phyloP scores from a whole-genome alignment of 441 rosid genomes.

The Erysimum cheiri region DNA sequence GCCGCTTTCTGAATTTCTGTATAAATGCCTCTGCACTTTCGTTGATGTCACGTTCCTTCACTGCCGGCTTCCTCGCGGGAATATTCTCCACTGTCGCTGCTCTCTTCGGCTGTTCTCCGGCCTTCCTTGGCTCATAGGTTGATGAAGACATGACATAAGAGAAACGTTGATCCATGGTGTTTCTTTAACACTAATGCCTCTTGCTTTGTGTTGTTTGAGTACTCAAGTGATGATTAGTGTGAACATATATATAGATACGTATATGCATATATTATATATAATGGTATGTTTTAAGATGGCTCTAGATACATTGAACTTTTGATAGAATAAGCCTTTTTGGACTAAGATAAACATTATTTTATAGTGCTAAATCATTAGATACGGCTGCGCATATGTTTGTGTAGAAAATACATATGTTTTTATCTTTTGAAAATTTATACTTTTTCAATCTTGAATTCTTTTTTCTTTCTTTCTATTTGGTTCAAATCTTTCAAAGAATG shows the following conservation, averaged over 20 bases:
- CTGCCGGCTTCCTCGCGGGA: constrained; percentile 25
- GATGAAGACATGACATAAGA: constrained; percentile 31
- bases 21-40: constrained; percentile 84
- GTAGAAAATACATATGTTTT: no score
- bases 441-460: not conserved
- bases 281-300: constrained; percentile 4
- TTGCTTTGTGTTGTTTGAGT: constrained; percentile 5
- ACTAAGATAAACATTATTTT: constrained; percentile 28
- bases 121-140: constrained; percentile 32
- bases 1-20: constrained; percentile 71
- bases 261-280: not conserved
- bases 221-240: constrained; percentile 15
- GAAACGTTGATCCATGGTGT: constrained; percentile 24
- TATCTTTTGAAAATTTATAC: not conserved
- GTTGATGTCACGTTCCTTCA: constrained; percentile 57
- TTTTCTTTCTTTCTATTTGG: not conserved
- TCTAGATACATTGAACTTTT: constrained; percentile 39
- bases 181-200: constrained; percentile 21
- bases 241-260: constrained; percentile 23
- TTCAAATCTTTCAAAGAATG: not conserved
- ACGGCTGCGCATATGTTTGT: constrained; percentile 27
- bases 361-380: constrained; percentile 33
- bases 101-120: constrained; percentile 26
- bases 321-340: constrained; percentile 32
- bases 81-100: constrained; percentile 2